Evolutionary conservation across 495 filamentous ascomycete genomes (phyloP).

Genomic region (Aspergillus nidulans): DNA sequence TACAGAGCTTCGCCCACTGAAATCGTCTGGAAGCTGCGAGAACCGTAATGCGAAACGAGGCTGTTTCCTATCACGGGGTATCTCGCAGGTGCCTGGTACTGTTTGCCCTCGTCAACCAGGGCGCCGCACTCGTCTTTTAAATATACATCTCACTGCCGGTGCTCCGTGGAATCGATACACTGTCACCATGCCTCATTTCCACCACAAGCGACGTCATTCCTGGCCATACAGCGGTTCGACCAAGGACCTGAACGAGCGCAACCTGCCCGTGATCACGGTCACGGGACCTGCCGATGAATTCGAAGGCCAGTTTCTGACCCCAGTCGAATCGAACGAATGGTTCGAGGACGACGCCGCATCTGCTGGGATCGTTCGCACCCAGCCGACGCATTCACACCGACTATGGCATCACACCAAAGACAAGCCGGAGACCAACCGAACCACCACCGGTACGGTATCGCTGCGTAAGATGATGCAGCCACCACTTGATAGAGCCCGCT

Average conservation of each 20-base stretch:
- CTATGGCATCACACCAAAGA: conserved; percentile 14
- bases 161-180: background rate
- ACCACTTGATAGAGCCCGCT: conserved; percentile 33
- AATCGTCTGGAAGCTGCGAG: conserved; percentile 8
- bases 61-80: background rate
- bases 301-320: conserved; percentile 17
- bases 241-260: conserved; percentile 2
- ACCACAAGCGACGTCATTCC: conserved; percentile 37
- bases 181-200: conserved; percentile 22
- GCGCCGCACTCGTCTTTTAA: background rate
- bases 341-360: conserved; percentile 30
- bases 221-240: conserved; percentile 38
- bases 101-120: background rate
- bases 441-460: background rate
- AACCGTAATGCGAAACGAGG: conserved; percentile 5
- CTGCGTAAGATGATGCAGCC: conserved; percentile 35
- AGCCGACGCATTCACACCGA: conserved; percentile 17
- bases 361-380: conserved; percentile 32
- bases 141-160: background rate
- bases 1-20: background rate
- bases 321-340: conserved; percentile 22
- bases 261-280: conserved; percentile 11
- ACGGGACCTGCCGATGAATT: conserved; percentile 15
- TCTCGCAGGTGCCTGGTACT: conserved; percentile 2
- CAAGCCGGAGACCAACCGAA: background rate